phyloP scores from a whole-genome alignment of 2,329 filamentous ascomycete genomes.

The Verticillium tricorpus region DNA sequence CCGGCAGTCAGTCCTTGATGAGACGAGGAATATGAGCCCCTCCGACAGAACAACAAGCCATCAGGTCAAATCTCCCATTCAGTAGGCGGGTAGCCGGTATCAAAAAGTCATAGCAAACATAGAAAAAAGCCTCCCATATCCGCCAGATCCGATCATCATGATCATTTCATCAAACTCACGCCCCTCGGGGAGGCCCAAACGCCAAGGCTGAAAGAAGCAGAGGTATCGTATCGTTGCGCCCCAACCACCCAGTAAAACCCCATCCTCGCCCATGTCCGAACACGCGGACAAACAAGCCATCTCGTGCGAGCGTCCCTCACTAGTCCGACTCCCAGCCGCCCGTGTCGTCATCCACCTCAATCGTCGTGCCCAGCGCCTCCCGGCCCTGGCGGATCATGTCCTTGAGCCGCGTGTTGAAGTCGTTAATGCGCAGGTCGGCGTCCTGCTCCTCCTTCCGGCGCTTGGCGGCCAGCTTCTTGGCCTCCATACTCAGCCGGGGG shows the following conservation, averaged over 20 bases:
- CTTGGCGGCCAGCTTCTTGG: constrained; percentile 67
- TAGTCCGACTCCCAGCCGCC: constrained; percentile 34
- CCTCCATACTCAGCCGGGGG: constrained; percentile 58
- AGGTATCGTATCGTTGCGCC: neutral
- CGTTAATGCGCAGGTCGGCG: constrained; percentile 72
- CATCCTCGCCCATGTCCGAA: neutral
- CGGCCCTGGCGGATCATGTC: constrained; percentile 87
- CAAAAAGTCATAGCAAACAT: neutral
- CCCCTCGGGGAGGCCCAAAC: neutral
- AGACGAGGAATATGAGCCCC: too few relatives aligned
- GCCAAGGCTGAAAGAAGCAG: neutral
- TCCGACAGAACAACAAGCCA: neutral
- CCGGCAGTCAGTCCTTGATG: too few relatives aligned
- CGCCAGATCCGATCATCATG: neutral
- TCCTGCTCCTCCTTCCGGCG: constrained; percentile 70
- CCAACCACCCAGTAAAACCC: neutral
- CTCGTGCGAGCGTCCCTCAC: neutral
- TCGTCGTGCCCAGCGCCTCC: constrained; percentile 73
- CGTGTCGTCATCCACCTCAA: constrained; percentile 54
- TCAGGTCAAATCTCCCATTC: neutral
- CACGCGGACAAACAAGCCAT: neutral
- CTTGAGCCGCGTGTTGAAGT: constrained; percentile 73
- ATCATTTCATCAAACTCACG: neutral
- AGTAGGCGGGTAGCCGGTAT: neutral
- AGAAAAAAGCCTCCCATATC: neutral